Evolutionary conservation across 306 rosid genomes (phyloP).

Genomic region (Boehmeria nivea): DNA sequence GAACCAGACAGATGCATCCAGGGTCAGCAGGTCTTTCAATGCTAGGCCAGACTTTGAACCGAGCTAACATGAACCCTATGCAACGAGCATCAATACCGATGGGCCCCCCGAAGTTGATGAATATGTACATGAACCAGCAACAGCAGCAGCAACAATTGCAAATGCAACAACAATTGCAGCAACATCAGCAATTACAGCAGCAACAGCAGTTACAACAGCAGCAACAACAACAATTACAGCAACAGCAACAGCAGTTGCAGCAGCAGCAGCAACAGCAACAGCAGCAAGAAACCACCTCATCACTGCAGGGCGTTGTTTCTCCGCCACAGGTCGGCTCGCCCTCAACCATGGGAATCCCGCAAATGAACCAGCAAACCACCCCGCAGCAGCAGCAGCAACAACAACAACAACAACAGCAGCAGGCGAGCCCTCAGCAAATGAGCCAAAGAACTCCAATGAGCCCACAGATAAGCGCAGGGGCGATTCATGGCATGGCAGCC

Average conservation of each 20-base stretch:
- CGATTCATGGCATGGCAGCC: conserved; percentile 72
- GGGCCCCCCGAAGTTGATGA: conserved; percentile 85
- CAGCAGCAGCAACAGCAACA: conserved; percentile 39
- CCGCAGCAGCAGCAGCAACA: conserved; percentile 59
- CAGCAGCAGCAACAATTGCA: conserved; percentile 34
- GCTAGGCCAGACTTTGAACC: conserved; percentile 56
- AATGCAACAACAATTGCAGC: conserved; percentile 24
- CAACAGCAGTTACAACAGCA: conserved; percentile 28
- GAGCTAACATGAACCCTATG: conserved; percentile 48
- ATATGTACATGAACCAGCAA: conserved; percentile 59
- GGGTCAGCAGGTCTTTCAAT: conserved; percentile 56
- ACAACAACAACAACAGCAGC: conserved; percentile 71
- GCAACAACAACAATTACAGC: conserved; percentile 37
- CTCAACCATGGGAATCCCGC: conserved; percentile 73
- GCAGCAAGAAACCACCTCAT: conserved; percentile 67
- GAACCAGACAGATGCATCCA: conserved; percentile 69
- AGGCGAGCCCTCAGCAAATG: conserved; percentile 84
- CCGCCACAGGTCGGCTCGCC: conserved; percentile 92
- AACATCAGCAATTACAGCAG: conserved; percentile 11
- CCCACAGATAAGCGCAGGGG: conserved; percentile 89
- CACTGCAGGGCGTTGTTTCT: conserved; percentile 82
- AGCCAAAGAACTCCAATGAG: conserved; percentile 96
- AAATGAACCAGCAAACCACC: conserved; percentile 60
- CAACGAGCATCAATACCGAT: conserved; percentile 67
- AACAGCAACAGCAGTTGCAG: conserved; percentile 26